Base-by-base conservation (phyloP, 176 grass and related monocot species). In the Aegilops tauschii region DNA sequence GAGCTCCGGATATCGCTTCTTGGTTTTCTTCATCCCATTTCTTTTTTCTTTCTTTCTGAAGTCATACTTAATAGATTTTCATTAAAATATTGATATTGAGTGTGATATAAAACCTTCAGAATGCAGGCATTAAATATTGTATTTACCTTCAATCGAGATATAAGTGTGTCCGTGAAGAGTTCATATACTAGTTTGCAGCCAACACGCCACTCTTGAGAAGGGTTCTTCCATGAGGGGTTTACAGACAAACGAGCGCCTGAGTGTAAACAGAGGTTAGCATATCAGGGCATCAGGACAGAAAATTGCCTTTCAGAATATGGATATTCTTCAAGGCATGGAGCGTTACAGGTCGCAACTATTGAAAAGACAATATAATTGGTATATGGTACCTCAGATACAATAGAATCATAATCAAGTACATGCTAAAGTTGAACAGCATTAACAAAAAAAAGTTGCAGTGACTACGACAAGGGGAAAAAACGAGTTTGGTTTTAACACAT, bases 1-100 rank as follows among this genome's bases (percentile, higher is more conserved):
- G 81, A 86, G 92, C 90, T 81, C 88, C 67, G 3, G 96, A 94
- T 87, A 98, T 98, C 90, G 96, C 93, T 93, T 94, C 93, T 73
- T 98, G 96, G 86, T 96, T 96, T 80, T 91, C 84, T 90, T 94
- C 96, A 4, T 98, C 94, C 96, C 96, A 98, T 64, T 93, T 98
- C 82, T 96, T 96, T 73, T 87, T 94, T 87, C 96, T 92, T 91
- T 96, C 96, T 91, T 91, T 96, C 93, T 96, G 82, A 81, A 86
- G 34, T 89, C 31, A 80, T 31, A 72, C 12, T 35, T 3, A 4
- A 14, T 84, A 84, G n/a, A 89, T 78, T 82, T 16, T 84, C 78
- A 49, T 25, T 66, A 87, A 68, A 32, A 59, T 85, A 69, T 68
- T n/a, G 30, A 47, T 85, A 69, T 74, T 13, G 29, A 87, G n/a